A percentile compares a stretch with the other conserved stretches of the same genome.
Conservation (phyloP, 2,329 filamentous ascomycete genomes). For the Monilinia fructicola region DNA sequence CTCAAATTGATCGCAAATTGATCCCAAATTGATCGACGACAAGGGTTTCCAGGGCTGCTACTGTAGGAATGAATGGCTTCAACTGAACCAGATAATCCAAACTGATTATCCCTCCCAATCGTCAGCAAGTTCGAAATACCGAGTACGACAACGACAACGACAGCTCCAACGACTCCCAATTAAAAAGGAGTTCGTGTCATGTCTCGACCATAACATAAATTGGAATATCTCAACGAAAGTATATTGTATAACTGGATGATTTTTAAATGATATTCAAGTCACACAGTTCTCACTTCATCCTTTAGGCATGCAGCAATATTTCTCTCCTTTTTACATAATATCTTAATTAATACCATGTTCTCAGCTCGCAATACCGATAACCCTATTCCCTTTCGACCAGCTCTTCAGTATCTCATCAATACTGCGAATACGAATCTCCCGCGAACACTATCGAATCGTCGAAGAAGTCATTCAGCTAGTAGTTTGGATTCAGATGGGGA, state of each 20-base stretch:
- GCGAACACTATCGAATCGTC: conserved; percentile 28
- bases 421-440: conserved; percentile 25
- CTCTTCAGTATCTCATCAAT: conserved; percentile 42
- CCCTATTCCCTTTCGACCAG: conserved; percentile 42
- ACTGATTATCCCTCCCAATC: not conserved
- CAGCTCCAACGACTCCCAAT: not conserved
- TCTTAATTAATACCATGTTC: conserved; percentile 31
- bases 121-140: conserved; percentile 10
- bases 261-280: not conserved
- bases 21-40: not conserved
- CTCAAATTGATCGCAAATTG: not conserved
- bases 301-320: conserved; percentile 18
- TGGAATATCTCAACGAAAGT: not conserved
- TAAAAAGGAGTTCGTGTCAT: not conserved
- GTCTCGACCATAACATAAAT: not conserved
- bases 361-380: conserved; percentile 38
- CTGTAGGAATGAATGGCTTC: not conserved
- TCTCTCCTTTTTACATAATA: conserved; percentile 2
- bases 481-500: conserved; percentile 36
- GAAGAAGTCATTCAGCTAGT: conserved; percentile 32
- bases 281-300: conserved; percentile 7
- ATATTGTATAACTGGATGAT: not conserved
- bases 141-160: conserved; percentile 4
- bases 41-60: not conserved
- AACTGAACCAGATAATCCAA: not conserved